These are phyloP conservation scores for Phyllosticta citriasiana DNA, from an alignment of 2,329 filamentous ascomycete genomes.

Conservation along the genomic window DNA sequence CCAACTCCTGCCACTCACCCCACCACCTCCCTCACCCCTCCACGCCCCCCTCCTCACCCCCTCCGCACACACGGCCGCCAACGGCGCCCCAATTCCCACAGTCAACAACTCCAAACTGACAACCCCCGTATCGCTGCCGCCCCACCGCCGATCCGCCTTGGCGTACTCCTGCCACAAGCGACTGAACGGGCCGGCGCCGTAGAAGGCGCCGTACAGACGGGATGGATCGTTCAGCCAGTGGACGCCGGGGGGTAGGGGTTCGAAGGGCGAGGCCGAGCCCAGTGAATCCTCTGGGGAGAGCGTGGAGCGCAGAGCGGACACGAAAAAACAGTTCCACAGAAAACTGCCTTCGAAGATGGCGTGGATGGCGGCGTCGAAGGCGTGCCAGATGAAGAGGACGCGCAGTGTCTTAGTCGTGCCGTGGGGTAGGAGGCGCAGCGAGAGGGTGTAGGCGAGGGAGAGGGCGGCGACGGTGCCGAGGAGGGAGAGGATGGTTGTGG, in stretches of 20 bases:
- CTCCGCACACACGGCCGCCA: constrained; percentile 49
- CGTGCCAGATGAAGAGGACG: constrained; percentile 86
- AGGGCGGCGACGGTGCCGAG: constrained; percentile 45
- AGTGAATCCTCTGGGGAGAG: constrained; percentile 1
- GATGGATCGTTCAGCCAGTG: constrained; percentile 46
- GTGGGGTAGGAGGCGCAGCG: constrained; percentile 41
- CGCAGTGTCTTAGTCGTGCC: constrained; percentile 50
- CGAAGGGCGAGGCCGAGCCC: constrained; percentile 19
- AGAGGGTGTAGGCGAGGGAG: constrained; percentile 41
- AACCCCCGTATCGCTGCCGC: constrained; percentile 47
- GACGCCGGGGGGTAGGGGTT: constrained; percentile 34
- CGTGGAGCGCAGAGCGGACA: constrained; percentile 14
- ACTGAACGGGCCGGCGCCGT: constrained; percentile 43
- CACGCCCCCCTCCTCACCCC: constrained; percentile 32
- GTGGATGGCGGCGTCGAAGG: constrained; percentile 87
- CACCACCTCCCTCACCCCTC: constrained; percentile 21
- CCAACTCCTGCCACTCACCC: constrained; percentile 26
- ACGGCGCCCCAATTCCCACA: constrained; percentile 48
- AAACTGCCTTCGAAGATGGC: constrained; percentile 84
- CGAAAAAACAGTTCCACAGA: constrained; percentile 90
- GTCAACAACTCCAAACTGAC: constrained; percentile 53
- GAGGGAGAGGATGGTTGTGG: constrained; percentile 46
- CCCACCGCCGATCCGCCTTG: constrained; percentile 54
- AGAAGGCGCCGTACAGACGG: constrained; percentile 49
- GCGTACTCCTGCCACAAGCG: constrained; percentile 57